These are phyloP conservation scores for Eutypa lata DNA, from an alignment of 2,329 filamentous ascomycete genomes.

Conservation along the genomic window DNA sequence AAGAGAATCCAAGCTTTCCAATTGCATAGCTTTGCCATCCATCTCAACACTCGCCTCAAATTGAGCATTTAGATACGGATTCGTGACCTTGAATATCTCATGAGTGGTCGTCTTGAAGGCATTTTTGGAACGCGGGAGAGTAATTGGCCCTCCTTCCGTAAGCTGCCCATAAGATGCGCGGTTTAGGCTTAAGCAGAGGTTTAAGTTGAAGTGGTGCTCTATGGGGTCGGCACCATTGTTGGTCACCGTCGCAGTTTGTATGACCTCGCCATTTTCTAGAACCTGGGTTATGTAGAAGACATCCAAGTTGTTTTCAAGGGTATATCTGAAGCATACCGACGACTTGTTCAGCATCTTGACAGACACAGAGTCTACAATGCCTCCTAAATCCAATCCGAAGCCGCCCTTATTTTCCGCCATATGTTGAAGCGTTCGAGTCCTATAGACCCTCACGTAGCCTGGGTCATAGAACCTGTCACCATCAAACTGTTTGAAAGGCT, in stretches of 20 bases:
- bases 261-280: slow-evolving; percentile 4
- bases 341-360: not conserved
- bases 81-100: slow-evolving; percentile 3
- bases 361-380: not conserved
- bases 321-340: not conserved
- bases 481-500: slow-evolving; percentile 17
- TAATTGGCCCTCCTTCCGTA: slow-evolving; percentile 15
- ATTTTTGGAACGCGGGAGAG: slow-evolving; percentile 9
- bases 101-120: not conserved
- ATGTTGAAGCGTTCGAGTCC: slow-evolving; percentile 9
- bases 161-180: slow-evolving; percentile 19
- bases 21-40: not conserved
- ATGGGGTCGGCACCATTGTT: not conserved
- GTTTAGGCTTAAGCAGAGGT: slow-evolving; percentile 11
- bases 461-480: slow-evolving; percentile 7
- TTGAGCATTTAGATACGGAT: slow-evolving; percentile 4
- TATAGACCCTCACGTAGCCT: slow-evolving; percentile 11
- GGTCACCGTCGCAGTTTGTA: slow-evolving; percentile 11
- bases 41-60: slow-evolving; percentile 1
- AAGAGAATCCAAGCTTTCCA: not conserved
- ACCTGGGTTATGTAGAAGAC: slow-evolving; percentile 1
- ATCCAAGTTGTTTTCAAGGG: not conserved
- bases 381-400: not conserved
- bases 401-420: slow-evolving; percentile 3
- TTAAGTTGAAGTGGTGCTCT: slow-evolving; percentile 2